Evolutionary conservation across 2,329 filamentous ascomycete genomes (phyloP).

Genomic region (Penicillium olsonii): DNA sequence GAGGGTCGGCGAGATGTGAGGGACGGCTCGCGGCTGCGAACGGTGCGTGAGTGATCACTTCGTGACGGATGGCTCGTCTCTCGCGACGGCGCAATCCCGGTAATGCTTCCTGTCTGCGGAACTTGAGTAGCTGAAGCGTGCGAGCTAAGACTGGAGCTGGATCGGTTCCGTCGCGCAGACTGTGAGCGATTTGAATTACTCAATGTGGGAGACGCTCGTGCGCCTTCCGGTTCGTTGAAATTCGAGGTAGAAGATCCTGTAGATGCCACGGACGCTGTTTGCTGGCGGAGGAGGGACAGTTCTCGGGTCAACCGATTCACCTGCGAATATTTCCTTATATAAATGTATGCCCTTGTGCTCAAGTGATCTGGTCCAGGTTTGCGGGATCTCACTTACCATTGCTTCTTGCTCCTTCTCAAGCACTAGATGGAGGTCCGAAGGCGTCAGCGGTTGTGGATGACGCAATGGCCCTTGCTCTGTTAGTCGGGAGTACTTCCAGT

Average conservation of each 20-base stretch:
- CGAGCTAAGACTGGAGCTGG: conserved; percentile 56
- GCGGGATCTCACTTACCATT: conserved; percentile 62
- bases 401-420: conserved; percentile 95
- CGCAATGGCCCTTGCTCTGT: conserved; percentile 67
- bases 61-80: conserved; percentile 35
- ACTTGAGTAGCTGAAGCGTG: conserved; percentile 41
- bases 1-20: conserved; percentile 41
- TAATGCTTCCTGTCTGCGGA: conserved; percentile 39
- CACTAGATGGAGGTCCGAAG: conserved; percentile 83
- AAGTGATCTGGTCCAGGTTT: background rate
- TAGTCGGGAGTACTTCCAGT: background rate
- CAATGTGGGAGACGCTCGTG: conserved; percentile 45
- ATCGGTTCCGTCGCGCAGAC: conserved; percentile 58
- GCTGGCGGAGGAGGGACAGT: conserved; percentile 75
- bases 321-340: conserved; percentile 46
- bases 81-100: conserved; percentile 47
- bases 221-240: conserved; percentile 50
- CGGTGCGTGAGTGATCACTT: conserved; percentile 29
- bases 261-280: conserved; percentile 63
- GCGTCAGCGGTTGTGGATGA: conserved; percentile 83
- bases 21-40: conserved; percentile 46
- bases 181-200: conserved; percentile 55
- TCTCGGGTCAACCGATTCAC: conserved; percentile 93
- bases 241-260: conserved; percentile 60
- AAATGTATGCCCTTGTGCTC: background rate